These are phyloP conservation scores for Russula griseocarnosa DNA, from an alignment of 768 basidiomycete genomes.

Conservation along the genomic window DNA sequence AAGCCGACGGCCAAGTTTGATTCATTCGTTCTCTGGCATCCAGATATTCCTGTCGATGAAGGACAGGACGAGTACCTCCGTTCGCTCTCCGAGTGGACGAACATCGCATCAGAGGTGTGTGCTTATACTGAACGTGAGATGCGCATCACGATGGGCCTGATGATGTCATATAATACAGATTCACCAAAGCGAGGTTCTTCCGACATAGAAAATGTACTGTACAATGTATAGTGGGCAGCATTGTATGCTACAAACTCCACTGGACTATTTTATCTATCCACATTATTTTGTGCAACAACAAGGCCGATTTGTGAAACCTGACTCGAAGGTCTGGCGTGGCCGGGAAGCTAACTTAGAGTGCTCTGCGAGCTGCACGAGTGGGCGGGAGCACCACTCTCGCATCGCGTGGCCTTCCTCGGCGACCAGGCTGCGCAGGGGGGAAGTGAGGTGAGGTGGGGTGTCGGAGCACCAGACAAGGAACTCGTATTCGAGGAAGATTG, in stretches of 20 bases:
- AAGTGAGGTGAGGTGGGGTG: too few relatives aligned
- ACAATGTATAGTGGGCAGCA: neutral
- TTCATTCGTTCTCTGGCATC: slow-evolving; percentile 70
- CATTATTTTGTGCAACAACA: neutral
- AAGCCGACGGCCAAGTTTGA: slow-evolving; percentile 53
- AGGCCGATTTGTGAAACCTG: too few relatives aligned
- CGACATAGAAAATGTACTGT: neutral
- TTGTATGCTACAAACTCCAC: neutral
- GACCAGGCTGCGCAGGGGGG: too few relatives aligned
- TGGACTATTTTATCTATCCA: neutral
- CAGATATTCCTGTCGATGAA: slow-evolving; percentile 67
- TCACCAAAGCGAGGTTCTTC: slow-evolving; percentile 8
- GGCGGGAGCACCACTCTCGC: too few relatives aligned
- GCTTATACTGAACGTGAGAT: too few relatives aligned
- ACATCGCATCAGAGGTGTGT: slow-evolving; percentile 57
- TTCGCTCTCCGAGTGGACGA: slow-evolving; percentile 67
- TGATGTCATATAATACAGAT: slow-evolving; percentile 3
- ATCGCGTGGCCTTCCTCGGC: too few relatives aligned
- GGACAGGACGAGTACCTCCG: slow-evolving; percentile 68
- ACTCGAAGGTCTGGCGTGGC: too few relatives aligned
- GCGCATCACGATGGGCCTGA: neutral
- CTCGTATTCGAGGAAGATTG: too few relatives aligned
- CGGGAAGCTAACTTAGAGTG: too few relatives aligned
- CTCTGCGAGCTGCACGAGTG: too few relatives aligned
- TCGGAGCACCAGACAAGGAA: too few relatives aligned